Evolutionary conservation across 2,329 filamentous ascomycete genomes (phyloP).

Genomic region (Salinomyces thailandicus): DNA sequence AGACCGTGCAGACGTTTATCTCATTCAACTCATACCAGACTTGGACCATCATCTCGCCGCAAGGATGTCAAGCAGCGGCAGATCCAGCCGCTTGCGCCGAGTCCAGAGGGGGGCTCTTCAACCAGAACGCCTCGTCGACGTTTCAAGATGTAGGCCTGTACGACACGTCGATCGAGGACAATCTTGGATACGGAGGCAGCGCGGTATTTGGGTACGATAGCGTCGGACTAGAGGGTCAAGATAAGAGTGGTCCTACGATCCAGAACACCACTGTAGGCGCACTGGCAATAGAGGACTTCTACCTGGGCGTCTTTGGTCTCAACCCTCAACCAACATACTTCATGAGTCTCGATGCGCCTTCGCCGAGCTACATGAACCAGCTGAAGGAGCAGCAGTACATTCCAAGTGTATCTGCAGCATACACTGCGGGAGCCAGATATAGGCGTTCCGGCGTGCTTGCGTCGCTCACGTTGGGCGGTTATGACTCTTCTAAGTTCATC

Average conservation of each 20-base stretch:
- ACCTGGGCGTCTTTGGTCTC: slow-evolving; percentile 39
- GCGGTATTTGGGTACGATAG: slow-evolving; percentile 53
- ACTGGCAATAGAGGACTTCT: slow-evolving; percentile 32
- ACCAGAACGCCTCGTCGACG: slow-evolving; percentile 42
- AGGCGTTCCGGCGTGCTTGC: slow-evolving; percentile 32
- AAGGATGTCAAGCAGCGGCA: slow-evolving; percentile 40
- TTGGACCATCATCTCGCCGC: slow-evolving; percentile 54
- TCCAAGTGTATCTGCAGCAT: slow-evolving; percentile 64
- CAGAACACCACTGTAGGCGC: slow-evolving; percentile 34
- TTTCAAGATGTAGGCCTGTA: slow-evolving; percentile 49
- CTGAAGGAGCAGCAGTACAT: slow-evolving; percentile 51
- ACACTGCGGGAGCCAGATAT: slow-evolving; percentile 65
- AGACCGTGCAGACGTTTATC: slow-evolving; percentile 47
- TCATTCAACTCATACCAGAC: slow-evolving; percentile 57
- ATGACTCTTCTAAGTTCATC: slow-evolving; percentile 53
- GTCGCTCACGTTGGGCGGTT: slow-evolving; percentile 58
- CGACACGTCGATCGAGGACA: slow-evolving; percentile 46
- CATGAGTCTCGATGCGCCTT: slow-evolving; percentile 42
- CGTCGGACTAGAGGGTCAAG: slow-evolving; percentile 31
- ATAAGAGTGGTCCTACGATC: slow-evolving; percentile 31
- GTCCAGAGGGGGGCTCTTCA: slow-evolving; percentile 51
- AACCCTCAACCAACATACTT: slow-evolving; percentile 43
- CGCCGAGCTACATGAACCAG: slow-evolving; percentile 40
- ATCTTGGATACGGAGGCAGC: slow-evolving; percentile 45
- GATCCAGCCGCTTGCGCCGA: slow-evolving; percentile 37